phyloP scores from a whole-genome alignment of 2,329 filamentous ascomycete species.

The Diaporthe helianthi region DNA sequence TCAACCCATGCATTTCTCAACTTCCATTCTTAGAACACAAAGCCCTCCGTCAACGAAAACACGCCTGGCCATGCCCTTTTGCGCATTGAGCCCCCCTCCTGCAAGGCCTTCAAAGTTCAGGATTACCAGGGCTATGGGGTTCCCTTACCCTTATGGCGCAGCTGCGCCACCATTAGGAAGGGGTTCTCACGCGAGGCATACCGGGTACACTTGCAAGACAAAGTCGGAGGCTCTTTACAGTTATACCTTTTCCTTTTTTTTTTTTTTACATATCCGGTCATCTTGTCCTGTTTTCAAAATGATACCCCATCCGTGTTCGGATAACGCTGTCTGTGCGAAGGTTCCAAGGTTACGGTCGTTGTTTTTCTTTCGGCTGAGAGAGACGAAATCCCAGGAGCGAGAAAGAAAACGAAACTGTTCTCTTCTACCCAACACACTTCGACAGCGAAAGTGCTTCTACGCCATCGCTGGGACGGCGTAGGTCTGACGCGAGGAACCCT shows the following conservation, averaged over 20 bases:
- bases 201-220: slow-evolving; percentile 11
- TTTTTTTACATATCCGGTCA: slow-evolving; percentile 37
- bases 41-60: not conserved
- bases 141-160: slow-evolving; percentile 47
- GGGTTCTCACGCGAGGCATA: not conserved
- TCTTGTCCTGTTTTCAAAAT: slow-evolving; percentile 48
- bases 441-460: slow-evolving; percentile 63
- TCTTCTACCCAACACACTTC: slow-evolving; percentile 41
- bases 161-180: slow-evolving; percentile 5
- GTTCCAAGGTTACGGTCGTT: slow-evolving; percentile 35
- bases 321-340: slow-evolving; percentile 54
- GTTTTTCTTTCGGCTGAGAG: slow-evolving; percentile 29
- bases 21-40: slow-evolving; percentile 12
- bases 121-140: not conserved
- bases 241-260: slow-evolving; percentile 30
- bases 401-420: slow-evolving; percentile 32
- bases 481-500: slow-evolving; percentile 50
- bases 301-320: slow-evolving; percentile 63
- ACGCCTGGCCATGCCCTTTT: not conserved
- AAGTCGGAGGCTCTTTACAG: slow-evolving; percentile 38
- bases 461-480: slow-evolving; percentile 63
- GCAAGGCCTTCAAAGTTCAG: too few species aligned
- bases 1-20: not conserved
- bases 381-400: slow-evolving; percentile 14
- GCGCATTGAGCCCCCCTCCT: too few species aligned